phyloP scores from a whole-genome alignment of 2,329 filamentous ascomycete species.

The Penicillium vulpinum region DNA sequence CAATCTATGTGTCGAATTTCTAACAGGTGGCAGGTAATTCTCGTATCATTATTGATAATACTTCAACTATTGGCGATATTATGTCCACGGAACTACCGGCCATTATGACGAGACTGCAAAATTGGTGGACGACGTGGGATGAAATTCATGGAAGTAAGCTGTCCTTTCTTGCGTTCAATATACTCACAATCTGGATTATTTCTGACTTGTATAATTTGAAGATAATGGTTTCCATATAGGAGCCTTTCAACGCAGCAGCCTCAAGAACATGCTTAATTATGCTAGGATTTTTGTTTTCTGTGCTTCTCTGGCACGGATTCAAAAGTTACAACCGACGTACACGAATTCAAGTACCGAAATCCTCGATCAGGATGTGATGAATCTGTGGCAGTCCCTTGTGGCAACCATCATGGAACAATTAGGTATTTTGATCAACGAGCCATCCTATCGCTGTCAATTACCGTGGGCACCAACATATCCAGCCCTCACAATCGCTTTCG shows the following conservation, averaged over 20 bases:
- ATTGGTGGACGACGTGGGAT: conserved; percentile 39
- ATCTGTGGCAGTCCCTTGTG: conserved; percentile 36
- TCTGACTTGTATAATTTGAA: conserved; percentile 7
- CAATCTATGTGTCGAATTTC: neutral
- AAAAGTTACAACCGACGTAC: conserved; percentile 31
- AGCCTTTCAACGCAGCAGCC: conserved; percentile 37
- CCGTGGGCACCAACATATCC: conserved; percentile 39
- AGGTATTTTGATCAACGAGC: conserved; percentile 33
- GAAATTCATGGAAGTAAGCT: conserved; percentile 35
- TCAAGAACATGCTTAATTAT: conserved; percentile 37
- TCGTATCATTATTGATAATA: conserved; percentile 32
- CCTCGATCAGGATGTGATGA: conserved; percentile 25
- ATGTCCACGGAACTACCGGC: conserved; percentile 30
- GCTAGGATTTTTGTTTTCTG: conserved; percentile 37
- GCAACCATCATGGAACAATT: conserved; percentile 36
- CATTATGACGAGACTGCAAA: conserved; percentile 33
- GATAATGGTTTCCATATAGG: conserved; percentile 40
- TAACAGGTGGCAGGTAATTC: conserved; percentile 23
- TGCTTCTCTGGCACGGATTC: conserved; percentile 35
- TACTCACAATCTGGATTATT: neutral
- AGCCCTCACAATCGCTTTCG: conserved; percentile 37
- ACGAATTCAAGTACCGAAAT: conserved; percentile 23
- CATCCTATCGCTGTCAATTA: conserved; percentile 36
- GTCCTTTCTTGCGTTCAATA: neutral
- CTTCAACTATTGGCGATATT: conserved; percentile 27